Conservation (phyloP, 768 basidiomycete genomes). For the Lenzites betulinus region DNA sequence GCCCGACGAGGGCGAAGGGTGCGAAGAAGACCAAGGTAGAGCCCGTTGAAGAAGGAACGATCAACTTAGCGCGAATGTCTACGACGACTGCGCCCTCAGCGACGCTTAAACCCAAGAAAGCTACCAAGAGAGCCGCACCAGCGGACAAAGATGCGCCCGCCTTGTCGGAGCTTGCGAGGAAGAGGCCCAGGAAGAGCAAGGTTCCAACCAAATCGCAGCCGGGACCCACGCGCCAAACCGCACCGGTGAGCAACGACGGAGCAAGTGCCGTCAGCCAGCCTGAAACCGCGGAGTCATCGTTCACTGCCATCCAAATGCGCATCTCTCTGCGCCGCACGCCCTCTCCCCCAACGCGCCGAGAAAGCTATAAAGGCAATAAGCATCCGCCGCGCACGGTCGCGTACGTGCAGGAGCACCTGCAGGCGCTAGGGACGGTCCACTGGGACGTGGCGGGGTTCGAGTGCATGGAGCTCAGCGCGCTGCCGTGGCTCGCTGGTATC, state of each 20-base stretch:
- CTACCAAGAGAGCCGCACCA: too few species aligned
- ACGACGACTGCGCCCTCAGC: background rate
- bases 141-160: background rate
- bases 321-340: background rate
- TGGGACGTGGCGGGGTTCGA: conserved; percentile 22
- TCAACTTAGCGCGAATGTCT: background rate
- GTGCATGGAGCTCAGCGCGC: conserved; percentile 25
- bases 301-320: background rate
- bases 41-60: background rate
- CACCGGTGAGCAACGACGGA: background rate
- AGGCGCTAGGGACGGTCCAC: background rate
- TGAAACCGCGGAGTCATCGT: background rate
- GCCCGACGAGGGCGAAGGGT: background rate
- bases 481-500: conserved; percentile 23
- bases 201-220: background rate
- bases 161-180: background rate
- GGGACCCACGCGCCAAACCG: background rate
- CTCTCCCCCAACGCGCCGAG: background rate
- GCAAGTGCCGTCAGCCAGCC: background rate
- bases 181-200: background rate
- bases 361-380: background rate
- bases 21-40: background rate
- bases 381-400: conserved; percentile 21
- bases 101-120: too few species aligned
- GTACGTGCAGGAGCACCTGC: conserved; percentile 13